Evolutionary conservation across 2,329 filamentous ascomycete species (phyloP).

Genomic region (Neofusicoccum cordaticola): DNA sequence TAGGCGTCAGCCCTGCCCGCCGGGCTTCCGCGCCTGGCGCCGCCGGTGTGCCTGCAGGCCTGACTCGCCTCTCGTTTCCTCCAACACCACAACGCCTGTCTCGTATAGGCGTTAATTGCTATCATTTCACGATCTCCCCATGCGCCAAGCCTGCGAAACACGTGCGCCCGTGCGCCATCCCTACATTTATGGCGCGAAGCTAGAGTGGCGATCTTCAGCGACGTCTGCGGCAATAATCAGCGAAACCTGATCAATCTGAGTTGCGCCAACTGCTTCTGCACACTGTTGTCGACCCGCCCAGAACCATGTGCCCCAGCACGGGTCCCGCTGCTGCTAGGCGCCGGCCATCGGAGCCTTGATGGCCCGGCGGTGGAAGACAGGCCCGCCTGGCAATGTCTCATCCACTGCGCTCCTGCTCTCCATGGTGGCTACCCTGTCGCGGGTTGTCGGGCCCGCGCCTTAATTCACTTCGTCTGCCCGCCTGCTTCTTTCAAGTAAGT

Average conservation of each 20-base stretch:
- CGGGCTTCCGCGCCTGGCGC: background rate
- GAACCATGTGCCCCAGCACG: background rate
- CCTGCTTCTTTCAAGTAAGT: background rate
- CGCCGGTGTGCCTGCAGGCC: background rate
- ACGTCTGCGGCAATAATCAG: background rate
- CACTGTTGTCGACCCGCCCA: background rate
- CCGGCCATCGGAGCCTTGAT: background rate
- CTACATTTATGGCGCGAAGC: background rate
- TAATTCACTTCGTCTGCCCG: background rate
- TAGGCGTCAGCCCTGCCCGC: background rate
- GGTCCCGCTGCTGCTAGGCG: background rate
- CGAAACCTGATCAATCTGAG: slow-evolving; percentile 4
- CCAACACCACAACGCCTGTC: slow-evolving; percentile 3
- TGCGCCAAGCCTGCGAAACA: background rate
- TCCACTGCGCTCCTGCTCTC: background rate
- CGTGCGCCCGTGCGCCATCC: background rate
- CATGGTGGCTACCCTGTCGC: background rate
- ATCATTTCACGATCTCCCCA: background rate
- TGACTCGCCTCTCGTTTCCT: background rate
- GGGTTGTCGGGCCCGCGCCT: background rate
- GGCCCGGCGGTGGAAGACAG: background rate
- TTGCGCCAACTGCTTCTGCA: background rate
- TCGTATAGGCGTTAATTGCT: slow-evolving; percentile 11
- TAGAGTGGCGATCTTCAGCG: background rate
- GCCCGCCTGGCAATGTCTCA: background rate